Percentiles rank a stretch among this genome's conserved stretches.
Evolutionary conservation across 768 basidiomycete species (phyloP).

Genomic region (Flagelloscypha sp.): DNA sequence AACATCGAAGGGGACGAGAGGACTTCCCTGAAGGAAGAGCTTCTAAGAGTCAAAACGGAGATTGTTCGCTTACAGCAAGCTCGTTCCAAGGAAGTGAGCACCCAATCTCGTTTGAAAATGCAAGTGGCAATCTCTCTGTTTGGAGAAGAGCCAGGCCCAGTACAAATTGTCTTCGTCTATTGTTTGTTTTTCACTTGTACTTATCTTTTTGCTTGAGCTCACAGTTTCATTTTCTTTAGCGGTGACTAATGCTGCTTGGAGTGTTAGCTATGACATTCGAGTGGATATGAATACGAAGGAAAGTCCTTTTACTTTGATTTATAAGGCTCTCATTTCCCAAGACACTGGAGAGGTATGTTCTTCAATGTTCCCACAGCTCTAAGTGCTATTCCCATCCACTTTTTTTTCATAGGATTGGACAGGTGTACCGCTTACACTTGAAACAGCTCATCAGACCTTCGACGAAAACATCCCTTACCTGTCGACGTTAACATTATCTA

Average conservation of each 20-base stretch:
- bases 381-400: background rate
- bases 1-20: slow-evolving; percentile 10
- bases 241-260: slow-evolving; percentile 29
- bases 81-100: slow-evolving; percentile 8
- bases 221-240: slow-evolving; percentile 16
- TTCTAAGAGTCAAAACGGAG: slow-evolving; percentile 10
- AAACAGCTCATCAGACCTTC: slow-evolving; percentile 35
- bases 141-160: slow-evolving; percentile 13
- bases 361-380: background rate
- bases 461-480: slow-evolving; percentile 28
- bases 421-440: slow-evolving; percentile 32
- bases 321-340: slow-evolving; percentile 34
- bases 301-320: slow-evolving; percentile 27
- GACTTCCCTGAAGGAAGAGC: slow-evolving; percentile 9
- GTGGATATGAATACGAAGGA: slow-evolving; percentile 30
- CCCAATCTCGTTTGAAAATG: slow-evolving; percentile 8
- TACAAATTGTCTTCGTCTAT: slow-evolving; percentile 16
- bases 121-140: too few relatives aligned
- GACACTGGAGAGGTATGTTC: slow-evolving; percentile 32
- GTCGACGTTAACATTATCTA: slow-evolving; percentile 26
- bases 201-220: background rate
- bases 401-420: slow-evolving; percentile 26
- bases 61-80: slow-evolving; percentile 7
- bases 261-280: slow-evolving; percentile 32
- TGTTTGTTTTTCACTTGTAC: slow-evolving; percentile 7